Evolutionary conservation across 306 rosid species (phyloP).

Genomic region (Prunus mira): DNA sequence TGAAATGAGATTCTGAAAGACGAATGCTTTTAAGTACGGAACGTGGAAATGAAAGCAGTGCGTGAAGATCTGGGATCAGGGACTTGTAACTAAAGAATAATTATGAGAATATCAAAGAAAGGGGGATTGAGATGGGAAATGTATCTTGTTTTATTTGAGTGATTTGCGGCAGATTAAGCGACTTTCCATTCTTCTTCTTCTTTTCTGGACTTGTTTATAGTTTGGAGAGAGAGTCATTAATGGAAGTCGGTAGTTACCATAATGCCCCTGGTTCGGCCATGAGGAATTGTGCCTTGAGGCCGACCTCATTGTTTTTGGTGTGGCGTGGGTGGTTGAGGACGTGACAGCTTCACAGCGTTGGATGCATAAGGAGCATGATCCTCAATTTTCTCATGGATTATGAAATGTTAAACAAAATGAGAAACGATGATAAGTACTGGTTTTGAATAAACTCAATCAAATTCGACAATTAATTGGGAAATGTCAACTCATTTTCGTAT

Average conservation of each 20-base stretch:
- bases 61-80: conserved; percentile 19
- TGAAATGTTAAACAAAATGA: not conserved
- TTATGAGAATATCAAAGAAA: not conserved
- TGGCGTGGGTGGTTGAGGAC: not conserved
- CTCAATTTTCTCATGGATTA: not conserved
- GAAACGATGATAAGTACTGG: not conserved
- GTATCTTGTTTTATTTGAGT: not conserved
- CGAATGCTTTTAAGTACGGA: not conserved
- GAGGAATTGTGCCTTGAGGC: not conserved
- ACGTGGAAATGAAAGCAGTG: not conserved
- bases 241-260: not conserved
- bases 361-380: not conserved
- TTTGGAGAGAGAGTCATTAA: not conserved
- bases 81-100: not conserved
- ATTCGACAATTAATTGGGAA: not conserved
- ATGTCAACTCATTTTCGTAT: not conserved
- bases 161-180: conserved; percentile 11
- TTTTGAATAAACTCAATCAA: not conserved
- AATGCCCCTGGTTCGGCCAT: not conserved
- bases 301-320: not conserved
- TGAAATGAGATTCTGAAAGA: not conserved
- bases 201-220: not conserved
- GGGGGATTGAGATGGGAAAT: not conserved
- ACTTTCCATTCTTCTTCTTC: not conserved
- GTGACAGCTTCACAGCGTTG: not conserved